phyloP scores from a whole-genome alignment of 306 rosid species.

The Prinsepia uniflora region DNA sequence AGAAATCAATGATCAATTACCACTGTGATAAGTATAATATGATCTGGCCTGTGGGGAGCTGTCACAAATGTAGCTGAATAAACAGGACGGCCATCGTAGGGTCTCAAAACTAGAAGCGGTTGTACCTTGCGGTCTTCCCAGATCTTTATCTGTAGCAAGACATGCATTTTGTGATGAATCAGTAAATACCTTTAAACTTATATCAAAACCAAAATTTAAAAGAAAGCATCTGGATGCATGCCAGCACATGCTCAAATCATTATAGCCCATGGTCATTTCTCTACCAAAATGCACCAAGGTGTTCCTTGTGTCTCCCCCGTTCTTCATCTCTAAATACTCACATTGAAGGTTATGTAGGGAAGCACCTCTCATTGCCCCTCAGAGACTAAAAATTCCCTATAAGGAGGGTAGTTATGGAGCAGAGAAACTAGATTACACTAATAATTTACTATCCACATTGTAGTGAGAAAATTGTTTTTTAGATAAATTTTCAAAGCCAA shows the following conservation, averaged over 20 bases:
- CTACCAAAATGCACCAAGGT: not conserved
- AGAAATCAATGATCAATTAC: slow-evolving; percentile 37
- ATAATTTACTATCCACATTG: not conserved
- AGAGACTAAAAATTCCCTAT: not conserved
- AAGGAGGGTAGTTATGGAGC: not conserved
- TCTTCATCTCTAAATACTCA: not conserved
- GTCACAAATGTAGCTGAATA: slow-evolving; percentile 83
- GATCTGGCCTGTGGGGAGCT: slow-evolving; percentile 85
- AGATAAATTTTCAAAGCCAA: not conserved
- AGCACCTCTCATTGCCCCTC: not conserved
- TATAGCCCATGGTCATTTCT: not conserved
- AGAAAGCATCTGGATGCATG: not conserved
- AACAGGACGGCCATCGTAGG: slow-evolving; percentile 84
- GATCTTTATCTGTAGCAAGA: slow-evolving; percentile 64
- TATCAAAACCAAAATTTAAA: not conserved
- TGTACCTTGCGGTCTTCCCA: slow-evolving; percentile 91
- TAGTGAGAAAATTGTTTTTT: not conserved
- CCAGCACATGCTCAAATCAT: not conserved
- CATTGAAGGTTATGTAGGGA: not conserved
- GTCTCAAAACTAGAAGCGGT: slow-evolving; percentile 76
- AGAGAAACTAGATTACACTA: not conserved
- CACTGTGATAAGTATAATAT: slow-evolving; percentile 84
- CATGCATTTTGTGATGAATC: not conserved
- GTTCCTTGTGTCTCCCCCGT: not conserved
- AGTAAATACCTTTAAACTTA: not conserved